Evolutionary conservation across 345 rosid species (phyloP).

Genomic region (Pugionium dolabratum): DNA sequence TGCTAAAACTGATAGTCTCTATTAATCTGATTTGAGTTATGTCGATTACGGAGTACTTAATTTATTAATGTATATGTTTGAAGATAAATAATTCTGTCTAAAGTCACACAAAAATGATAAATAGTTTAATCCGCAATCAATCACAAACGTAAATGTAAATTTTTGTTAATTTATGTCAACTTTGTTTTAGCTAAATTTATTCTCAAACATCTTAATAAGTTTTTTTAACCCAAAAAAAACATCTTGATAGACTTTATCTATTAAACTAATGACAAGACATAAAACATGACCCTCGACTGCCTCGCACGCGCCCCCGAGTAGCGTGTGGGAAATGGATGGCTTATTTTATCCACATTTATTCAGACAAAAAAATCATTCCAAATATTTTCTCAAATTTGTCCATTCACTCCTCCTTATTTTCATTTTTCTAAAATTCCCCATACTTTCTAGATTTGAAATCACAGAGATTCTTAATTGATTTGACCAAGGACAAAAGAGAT

Average conservation of each 20-base stretch:
- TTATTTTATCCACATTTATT: conserved; percentile 23
- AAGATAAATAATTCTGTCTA: too few relatives aligned
- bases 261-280: not conserved
- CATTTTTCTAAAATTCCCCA: not conserved
- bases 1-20: too few relatives aligned
- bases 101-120: too few relatives aligned
- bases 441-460: not conserved
- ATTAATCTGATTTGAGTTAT: too few relatives aligned
- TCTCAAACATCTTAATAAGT: too few relatives aligned
- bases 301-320: conserved; percentile 24
- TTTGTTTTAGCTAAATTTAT: too few relatives aligned
- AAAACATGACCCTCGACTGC: not conserved
- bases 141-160: too few relatives aligned
- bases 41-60: too few relatives aligned
- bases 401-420: conserved; percentile 13
- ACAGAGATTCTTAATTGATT: conserved; percentile 30
- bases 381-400: not conserved
- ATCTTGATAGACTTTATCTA: not conserved
- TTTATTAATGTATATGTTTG: too few relatives aligned
- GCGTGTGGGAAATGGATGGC: conserved; percentile 25
- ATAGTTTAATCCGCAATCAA: too few relatives aligned
- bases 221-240: too few relatives aligned
- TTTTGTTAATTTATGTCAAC: too few relatives aligned
- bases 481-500: conserved; percentile 34
- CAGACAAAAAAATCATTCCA: conserved; percentile 8